phyloP scores from a whole-genome alignment of 805 yeast genomes.

The Yamadazyma akitaensis region DNA sequence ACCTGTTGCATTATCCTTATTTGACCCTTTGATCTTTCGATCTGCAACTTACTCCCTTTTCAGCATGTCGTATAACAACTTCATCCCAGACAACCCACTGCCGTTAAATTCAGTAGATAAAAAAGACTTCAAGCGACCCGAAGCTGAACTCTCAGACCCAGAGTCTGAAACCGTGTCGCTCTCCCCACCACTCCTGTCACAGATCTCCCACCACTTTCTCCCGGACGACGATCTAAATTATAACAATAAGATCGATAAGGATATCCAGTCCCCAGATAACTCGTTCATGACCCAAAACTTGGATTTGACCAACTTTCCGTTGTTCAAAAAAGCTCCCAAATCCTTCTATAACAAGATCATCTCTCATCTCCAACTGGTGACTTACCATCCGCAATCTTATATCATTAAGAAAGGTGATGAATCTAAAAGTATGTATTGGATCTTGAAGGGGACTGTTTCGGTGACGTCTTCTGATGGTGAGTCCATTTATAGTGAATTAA shows the following conservation, averaged over 20 bases:
- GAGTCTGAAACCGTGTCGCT: background rate
- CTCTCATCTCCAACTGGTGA: constrained; percentile 54
- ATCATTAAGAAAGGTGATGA: constrained; percentile 71
- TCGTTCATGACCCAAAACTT: constrained; percentile 20
- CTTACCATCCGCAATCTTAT: constrained; percentile 64
- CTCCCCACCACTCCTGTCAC: background rate
- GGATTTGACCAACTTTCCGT: constrained; percentile 38
- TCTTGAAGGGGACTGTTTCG: constrained; percentile 69
- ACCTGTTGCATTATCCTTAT: too few relatives aligned
- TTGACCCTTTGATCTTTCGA: too few relatives aligned
- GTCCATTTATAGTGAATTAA: constrained; percentile 65
- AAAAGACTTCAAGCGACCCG: background rate
- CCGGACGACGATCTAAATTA: constrained; percentile 7
- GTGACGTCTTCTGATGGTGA: constrained; percentile 79
- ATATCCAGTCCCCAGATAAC: constrained; percentile 18
- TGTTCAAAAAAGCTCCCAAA: constrained; percentile 65
- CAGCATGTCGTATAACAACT: constrained; percentile 12
- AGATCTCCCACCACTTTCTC: background rate
- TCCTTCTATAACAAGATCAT: constrained; percentile 60
- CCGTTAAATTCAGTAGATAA: constrained; percentile 16
- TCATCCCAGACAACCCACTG: constrained; percentile 25
- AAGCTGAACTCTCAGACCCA: background rate
- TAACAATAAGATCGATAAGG: constrained; percentile 11
- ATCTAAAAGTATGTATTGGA: constrained; percentile 77
- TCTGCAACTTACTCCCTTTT: background rate